These are phyloP conservation scores for Quercus glauca DNA, from an alignment of 306 rosid genomes.

Conservation along the genomic window DNA sequence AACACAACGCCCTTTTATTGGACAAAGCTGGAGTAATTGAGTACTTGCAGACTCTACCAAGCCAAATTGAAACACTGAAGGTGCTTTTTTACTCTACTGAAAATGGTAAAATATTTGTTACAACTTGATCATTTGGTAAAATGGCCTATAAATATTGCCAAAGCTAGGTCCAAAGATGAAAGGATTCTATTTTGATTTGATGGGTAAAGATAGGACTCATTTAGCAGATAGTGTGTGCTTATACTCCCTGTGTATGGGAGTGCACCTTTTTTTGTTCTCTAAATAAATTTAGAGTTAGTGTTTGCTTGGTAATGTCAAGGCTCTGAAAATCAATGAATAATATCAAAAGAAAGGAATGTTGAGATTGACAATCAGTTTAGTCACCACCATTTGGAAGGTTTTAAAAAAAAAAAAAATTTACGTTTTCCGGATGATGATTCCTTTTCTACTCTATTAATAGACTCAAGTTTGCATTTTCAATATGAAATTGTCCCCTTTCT, in stretches of 20 bases:
- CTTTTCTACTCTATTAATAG: neutral
- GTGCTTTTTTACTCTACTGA: slow-evolving; percentile 31
- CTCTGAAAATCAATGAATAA: neutral
- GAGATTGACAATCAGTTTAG: no score
- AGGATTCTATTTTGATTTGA: neutral
- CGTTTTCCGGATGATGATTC: neutral
- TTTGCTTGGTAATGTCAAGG: neutral
- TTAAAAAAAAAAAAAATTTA: no score
- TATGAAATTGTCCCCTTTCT: neutral
- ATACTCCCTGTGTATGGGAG: neutral
- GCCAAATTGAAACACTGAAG: slow-evolving; percentile 63
- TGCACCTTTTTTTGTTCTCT: neutral
- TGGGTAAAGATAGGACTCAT: neutral
- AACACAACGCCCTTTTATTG: slow-evolving; percentile 55
- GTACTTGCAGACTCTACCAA: slow-evolving; percentile 62
- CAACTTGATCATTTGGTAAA: neutral
- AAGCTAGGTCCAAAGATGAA: neutral
- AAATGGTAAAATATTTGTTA: neutral
- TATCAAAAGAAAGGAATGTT: no score
- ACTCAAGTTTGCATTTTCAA: slow-evolving; percentile 15
- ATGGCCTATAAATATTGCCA: neutral
- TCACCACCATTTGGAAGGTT: no score
- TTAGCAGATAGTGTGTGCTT: neutral
- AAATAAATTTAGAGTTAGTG: neutral
- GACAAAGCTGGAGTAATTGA: slow-evolving; percentile 73